These are phyloP conservation scores for Ceriops decandra DNA, from an alignment of 345 rosid genomes.

Conservation along the genomic window DNA sequence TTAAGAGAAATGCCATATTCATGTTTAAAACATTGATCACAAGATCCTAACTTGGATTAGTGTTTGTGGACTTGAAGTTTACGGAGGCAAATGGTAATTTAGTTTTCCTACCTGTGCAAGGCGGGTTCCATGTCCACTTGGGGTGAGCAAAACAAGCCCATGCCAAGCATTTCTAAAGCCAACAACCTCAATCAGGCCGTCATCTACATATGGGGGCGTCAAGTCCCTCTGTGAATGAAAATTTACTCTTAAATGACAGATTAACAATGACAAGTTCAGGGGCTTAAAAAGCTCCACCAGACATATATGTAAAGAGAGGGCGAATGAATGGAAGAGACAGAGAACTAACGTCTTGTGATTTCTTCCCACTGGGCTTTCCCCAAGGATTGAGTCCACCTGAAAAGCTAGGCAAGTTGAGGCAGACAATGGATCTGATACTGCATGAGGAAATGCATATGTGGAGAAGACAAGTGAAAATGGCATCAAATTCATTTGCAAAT, in stretches of 20 bases:
- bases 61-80: background rate
- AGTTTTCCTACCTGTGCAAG: slow-evolving; percentile 40
- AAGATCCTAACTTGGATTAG: no score
- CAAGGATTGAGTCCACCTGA: slow-evolving; percentile 78
- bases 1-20: no score
- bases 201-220: slow-evolving; percentile 45
- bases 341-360: slow-evolving; percentile 40
- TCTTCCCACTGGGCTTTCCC: slow-evolving; percentile 56
- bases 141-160: slow-evolving; percentile 40
- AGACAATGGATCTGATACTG: slow-evolving; percentile 65
- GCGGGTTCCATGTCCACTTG: slow-evolving; percentile 48
- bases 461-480: no score
- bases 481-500: no score
- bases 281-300: background rate
- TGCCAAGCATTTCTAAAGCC: slow-evolving; percentile 53
- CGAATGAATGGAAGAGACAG: background rate
- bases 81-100: background rate
- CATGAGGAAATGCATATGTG: no score
- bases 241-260: background rate
- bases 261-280: background rate
- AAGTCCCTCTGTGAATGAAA: slow-evolving; percentile 31
- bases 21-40: no score
- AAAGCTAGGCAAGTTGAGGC: slow-evolving; percentile 77
- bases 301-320: background rate
- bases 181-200: slow-evolving; percentile 44